Evolutionary conservation across 768 basidiomycete genomes (phyloP).

Genomic region (Xerocomus spinulosus): DNA sequence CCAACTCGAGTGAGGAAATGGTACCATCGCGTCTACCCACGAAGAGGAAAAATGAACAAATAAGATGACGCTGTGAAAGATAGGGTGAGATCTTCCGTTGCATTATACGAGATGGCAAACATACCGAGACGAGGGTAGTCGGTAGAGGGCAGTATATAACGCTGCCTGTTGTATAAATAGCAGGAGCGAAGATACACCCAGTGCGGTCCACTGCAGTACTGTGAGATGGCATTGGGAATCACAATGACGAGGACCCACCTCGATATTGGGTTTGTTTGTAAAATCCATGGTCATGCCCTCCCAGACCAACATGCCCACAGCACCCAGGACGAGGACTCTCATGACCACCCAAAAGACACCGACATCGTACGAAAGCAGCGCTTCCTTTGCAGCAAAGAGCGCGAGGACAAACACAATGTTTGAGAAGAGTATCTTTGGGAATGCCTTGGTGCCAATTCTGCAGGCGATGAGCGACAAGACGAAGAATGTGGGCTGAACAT

Average conservation of each 20-base stretch:
- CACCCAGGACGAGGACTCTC: conserved; percentile 67
- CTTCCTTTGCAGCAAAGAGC: conserved; percentile 61
- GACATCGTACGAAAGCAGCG: conserved; percentile 60
- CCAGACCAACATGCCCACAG: conserved; percentile 60
- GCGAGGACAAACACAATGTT: conserved; percentile 62
- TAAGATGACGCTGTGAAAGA: conserved; percentile 53
- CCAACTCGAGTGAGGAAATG: conserved; percentile 42
- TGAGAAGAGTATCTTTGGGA: conserved; percentile 55
- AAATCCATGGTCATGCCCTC: conserved; percentile 51
- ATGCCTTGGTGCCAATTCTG: conserved; percentile 49
- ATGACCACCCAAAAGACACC: conserved; percentile 76
- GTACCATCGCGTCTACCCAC: conserved; percentile 56
- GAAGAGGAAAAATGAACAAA: conserved; percentile 66
- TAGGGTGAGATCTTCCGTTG: not conserved
- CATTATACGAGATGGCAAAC: conserved; percentile 14
- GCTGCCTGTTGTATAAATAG: conserved; percentile 66
- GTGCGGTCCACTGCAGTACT: conserved; percentile 57
- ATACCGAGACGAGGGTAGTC: conserved; percentile 64
- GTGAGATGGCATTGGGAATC: conserved; percentile 8
- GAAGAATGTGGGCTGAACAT: conserved; percentile 22
- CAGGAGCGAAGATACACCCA: conserved; percentile 62
- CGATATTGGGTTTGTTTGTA: conserved; percentile 50
- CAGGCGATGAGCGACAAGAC: not conserved
- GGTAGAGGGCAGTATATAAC: conserved; percentile 63
- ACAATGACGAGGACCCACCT: conserved; percentile 41